phyloP scores from a whole-genome alignment of 176 grass and related monocot genomes.

The Melocanna baccifera region DNA sequence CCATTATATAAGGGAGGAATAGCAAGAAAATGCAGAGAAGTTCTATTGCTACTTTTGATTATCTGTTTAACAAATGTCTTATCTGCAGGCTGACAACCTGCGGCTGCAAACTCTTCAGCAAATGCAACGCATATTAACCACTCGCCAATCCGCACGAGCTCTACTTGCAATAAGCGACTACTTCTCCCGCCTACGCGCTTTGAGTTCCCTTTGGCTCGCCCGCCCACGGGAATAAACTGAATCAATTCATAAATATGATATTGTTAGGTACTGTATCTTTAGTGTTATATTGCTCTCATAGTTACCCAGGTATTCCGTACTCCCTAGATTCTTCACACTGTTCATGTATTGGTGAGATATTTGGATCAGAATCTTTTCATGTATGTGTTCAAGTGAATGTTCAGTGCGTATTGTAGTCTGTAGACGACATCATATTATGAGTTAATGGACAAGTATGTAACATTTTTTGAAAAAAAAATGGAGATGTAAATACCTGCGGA shows the following conservation, averaged over 20 bases:
- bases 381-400: constrained; percentile 21
- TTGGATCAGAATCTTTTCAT: constrained; percentile 4
- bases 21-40: background rate
- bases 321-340: constrained; percentile 26
- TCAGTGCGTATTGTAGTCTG: constrained; percentile 31
- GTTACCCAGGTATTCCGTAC: constrained; percentile 22
- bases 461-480: constrained; percentile 25
- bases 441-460: constrained; percentile 31
- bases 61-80: constrained; percentile 20
- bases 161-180: constrained; percentile 89
- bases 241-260: constrained; percentile 39
- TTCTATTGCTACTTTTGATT: background rate
- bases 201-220: constrained; percentile 92
- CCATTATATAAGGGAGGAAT: background rate
- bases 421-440: constrained; percentile 11
- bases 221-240: constrained; percentile 71
- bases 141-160: constrained; percentile 80
- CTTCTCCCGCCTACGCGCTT: constrained; percentile 69
- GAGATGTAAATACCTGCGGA: constrained; percentile 36
- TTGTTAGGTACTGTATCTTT: constrained; percentile 15
- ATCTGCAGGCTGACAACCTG: constrained; percentile 84
- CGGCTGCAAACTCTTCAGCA: constrained; percentile 87
- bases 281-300: constrained; percentile 23
- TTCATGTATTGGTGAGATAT: constrained; percentile 25
- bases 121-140: constrained; percentile 85